A percentile compares a stretch with the other conserved stretches of the same genome.
These are phyloP conservation scores for Myrmaecium sp. DNA, from an alignment of 2,329 filamentous ascomycete species.

Conservation along the genomic window DNA sequence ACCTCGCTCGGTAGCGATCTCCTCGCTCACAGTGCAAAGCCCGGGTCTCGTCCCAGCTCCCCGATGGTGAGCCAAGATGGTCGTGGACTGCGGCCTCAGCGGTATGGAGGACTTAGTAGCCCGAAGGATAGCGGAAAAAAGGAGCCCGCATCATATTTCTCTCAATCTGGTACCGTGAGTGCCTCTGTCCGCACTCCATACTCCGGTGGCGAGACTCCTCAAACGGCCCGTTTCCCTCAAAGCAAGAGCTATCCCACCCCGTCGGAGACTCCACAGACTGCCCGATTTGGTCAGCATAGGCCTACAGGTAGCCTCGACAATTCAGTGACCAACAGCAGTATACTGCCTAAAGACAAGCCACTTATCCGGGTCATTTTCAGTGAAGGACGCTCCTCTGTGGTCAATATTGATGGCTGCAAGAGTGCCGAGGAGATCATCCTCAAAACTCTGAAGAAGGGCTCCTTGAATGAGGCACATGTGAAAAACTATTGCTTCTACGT, in stretches of 20 bases:
- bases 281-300: constrained; percentile 50
- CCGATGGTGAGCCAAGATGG: constrained; percentile 45
- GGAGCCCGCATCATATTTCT: constrained; percentile 38
- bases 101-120: constrained; percentile 41
- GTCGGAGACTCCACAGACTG: constrained; percentile 43
- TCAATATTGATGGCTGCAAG: constrained; percentile 82
- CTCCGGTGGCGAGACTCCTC: constrained; percentile 9
- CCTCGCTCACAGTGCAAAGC: constrained; percentile 33
- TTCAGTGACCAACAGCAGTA: constrained; percentile 57
- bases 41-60: constrained; percentile 52
- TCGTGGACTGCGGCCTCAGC: constrained; percentile 34
- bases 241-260: constrained; percentile 32
- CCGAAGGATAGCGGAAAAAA: constrained; percentile 36
- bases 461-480: constrained; percentile 75
- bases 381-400: constrained; percentile 77
- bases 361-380: constrained; percentile 89
- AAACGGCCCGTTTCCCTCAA: constrained; percentile 31
- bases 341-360: constrained; percentile 69
- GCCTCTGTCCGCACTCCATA: constrained; percentile 26
- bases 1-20: constrained; percentile 24
- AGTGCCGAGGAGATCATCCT: constrained; percentile 87
- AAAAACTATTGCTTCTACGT: constrained; percentile 97
- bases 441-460: constrained; percentile 74
- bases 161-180: constrained; percentile 34
- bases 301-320: constrained; percentile 74